Evolutionary conservation across 202 grass and related monocot species (phyloP), one percentile per base, ranked within the genome.

Genomic region (Carex arenaria): DNA sequence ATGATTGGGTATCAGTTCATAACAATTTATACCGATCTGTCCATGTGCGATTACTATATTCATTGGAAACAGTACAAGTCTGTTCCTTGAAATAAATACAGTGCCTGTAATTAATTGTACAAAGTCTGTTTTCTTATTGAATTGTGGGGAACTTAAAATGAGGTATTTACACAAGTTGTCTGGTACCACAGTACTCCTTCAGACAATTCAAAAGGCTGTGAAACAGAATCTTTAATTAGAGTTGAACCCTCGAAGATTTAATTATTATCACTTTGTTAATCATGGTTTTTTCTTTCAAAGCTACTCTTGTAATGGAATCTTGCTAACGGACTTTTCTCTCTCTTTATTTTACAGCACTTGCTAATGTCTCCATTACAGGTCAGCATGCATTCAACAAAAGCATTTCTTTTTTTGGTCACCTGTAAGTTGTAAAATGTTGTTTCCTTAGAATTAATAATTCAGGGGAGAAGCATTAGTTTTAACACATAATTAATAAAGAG

Each of bases 281-380:
- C 3, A n/a, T n/a, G n/a, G 10, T 49, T 10, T 10, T 34, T 15
- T 7, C n/a, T 40, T 67, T 6, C 5, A 18, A 40, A 67, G 32
- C 64, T 67, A 18, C 32, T 67, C 14, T 36, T 36, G 31, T 34
- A 38, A 17, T 67, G 60, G 60, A 62, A 15, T 74, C 4, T 74
- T 52, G 43, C 70, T 74, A 31, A 74, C 2, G 12, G 7, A 51
- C 11, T 52, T 28, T 72, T 30, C 0, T 32, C 40, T 28, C 30
- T 74, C 4, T 74, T 53, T 74, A 63, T 64, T 83, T 86, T 87
- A 51, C 94, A 97, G 94, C 89, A 42, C 86, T 97, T 38, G 76
- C 85, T 47, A 97, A 97, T 70, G 87, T 97, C 86, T 94, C 94
- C 28, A 67, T 87, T 75, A 84, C 94, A 97, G 94, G 94, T 97